Base-by-base conservation (phyloP, 2,329 filamentous ascomycete genomes). In the Alternaria rosae region DNA sequence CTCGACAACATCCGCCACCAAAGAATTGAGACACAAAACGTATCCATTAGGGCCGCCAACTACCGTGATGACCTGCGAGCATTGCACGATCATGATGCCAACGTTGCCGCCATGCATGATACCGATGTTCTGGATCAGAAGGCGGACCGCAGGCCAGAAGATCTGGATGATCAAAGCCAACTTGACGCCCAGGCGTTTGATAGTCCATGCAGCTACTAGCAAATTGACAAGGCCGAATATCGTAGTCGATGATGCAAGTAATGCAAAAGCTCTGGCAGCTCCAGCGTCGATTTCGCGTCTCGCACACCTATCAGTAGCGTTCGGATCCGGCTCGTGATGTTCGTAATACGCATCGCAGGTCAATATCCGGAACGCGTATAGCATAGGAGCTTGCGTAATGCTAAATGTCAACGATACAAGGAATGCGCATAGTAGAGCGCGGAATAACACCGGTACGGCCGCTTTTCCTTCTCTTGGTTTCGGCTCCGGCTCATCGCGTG, bases 291-390 rank as follows among this genome's bases (percentile, higher is more conserved):
- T 89, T 64, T 87, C 85, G 56, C 86, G 86, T 32, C 84, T 82
- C 48, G 82, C 83, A 71, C 90, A 92, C 15, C 86, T 82, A 61
- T 89, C 85, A 5, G 82, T 38, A 11, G 81, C 5, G 76, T 69
- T 1, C 82, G 83, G 10, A 78, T 68, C 56, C 30, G 61, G 52
- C 80, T 86, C 0, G 84, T 91, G 86, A 3, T 81, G 80, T 35
- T 83, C 80, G 77, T 92, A 92, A 74, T 88, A 92, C 54, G 86
- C 84, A 57, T 92, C 88, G 77, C 90, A 92, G 52, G 87, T 88
- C 89, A 92, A 92, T 2, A 91, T 74, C 59, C 88, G 88, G 69
- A 92, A 91, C 23, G 89, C 88, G 75, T 90, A 91, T 47, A 91
- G 76, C 6, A 85, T 74, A 8, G 83, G 83, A 5, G 84, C 83